These are phyloP conservation scores for Boletellus sp. DNA, from an alignment of 1,284 basidiomycete species.

Conservation along the genomic window DNA sequence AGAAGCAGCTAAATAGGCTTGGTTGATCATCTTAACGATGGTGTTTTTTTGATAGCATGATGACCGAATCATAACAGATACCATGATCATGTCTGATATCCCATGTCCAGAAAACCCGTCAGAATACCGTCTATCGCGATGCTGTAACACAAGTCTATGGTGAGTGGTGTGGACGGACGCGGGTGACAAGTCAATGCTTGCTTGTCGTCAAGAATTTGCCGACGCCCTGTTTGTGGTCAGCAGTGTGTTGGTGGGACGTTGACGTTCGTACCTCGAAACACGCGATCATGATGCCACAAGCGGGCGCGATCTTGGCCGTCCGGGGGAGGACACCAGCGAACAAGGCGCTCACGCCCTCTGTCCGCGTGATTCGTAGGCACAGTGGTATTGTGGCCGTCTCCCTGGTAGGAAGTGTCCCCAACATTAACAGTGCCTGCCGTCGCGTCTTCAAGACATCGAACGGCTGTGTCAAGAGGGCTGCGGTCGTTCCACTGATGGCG, in stretches of 20 bases:
- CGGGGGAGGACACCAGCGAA: conserved; percentile 87
- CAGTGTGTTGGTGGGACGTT: neutral
- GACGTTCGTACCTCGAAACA: conserved; percentile 76
- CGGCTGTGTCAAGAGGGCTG: conserved; percentile 89
- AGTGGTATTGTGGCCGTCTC: conserved; percentile 57
- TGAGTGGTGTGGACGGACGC: conserved; percentile 10
- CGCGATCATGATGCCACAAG: conserved; percentile 97
- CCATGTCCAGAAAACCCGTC: conserved; percentile 8
- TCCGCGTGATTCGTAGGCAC: conserved; percentile 66
- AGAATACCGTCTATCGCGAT: conserved; percentile 14
- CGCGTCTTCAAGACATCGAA: conserved; percentile 97
- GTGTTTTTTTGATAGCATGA: conserved; percentile 4
- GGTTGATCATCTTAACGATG: conserved; percentile 38
- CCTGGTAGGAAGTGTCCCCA: conserved; percentile 37
- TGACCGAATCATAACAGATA: conserved; percentile 19
- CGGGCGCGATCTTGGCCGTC: conserved; percentile 95
- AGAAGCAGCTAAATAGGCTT: conserved; percentile 77
- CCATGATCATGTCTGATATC: conserved; percentile 13
- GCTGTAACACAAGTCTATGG: conserved; percentile 21
- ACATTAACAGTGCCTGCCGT: conserved; percentile 73
- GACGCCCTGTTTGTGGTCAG: conserved; percentile 44
- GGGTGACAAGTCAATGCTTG: conserved; percentile 19
- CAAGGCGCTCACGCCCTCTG: conserved; percentile 77
- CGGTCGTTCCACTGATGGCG: conserved; percentile 75
- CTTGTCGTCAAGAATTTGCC: conserved; percentile 44